phyloP scores from a whole-genome alignment of 345 rosid species.

The Gossypium rotundifolium region DNA sequence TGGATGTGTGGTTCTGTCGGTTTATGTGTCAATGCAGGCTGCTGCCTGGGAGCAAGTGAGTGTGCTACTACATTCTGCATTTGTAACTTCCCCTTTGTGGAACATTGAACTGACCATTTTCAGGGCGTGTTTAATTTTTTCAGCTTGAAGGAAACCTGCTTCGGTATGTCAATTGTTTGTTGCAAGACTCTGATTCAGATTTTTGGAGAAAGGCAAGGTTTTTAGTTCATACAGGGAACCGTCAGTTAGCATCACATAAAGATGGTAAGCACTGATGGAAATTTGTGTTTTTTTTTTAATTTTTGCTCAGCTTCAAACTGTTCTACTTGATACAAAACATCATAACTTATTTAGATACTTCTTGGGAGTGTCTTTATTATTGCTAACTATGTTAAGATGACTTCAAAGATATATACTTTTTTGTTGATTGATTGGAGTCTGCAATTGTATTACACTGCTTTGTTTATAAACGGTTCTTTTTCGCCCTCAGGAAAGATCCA shows the following conservation, averaged over 20 bases:
- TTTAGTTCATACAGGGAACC: constrained; percentile 48
- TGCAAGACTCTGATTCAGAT: constrained; percentile 48
- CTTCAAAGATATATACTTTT: not conserved
- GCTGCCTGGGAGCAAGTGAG: constrained; percentile 75
- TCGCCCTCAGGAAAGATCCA: constrained; percentile 52
- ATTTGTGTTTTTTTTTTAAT: not conserved
- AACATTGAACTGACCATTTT: constrained; percentile 27
- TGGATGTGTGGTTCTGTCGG: constrained; percentile 78
- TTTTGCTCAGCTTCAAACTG: not conserved
- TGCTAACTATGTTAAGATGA: not conserved
- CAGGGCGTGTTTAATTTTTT: constrained; percentile 19
- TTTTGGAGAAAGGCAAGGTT: constrained; percentile 77
- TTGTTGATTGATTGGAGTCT: not conserved
- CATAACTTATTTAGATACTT: not conserved
- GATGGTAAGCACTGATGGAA: constrained; percentile 42
- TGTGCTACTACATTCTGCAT: constrained; percentile 13
- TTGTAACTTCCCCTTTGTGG: not conserved
- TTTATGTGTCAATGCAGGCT: constrained; percentile 70
- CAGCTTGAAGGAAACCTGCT: constrained; percentile 68
- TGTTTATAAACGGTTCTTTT: not conserved
- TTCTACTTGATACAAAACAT: not conserved
- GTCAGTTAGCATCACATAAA: constrained; percentile 64
- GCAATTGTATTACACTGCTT: not conserved
- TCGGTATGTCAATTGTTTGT: constrained; percentile 43
- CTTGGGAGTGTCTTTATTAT: not conserved